These are phyloP conservation scores for Talaromyces islandicus DNA, from an alignment of 2,329 filamentous ascomycete species.

Conservation along the genomic window DNA sequence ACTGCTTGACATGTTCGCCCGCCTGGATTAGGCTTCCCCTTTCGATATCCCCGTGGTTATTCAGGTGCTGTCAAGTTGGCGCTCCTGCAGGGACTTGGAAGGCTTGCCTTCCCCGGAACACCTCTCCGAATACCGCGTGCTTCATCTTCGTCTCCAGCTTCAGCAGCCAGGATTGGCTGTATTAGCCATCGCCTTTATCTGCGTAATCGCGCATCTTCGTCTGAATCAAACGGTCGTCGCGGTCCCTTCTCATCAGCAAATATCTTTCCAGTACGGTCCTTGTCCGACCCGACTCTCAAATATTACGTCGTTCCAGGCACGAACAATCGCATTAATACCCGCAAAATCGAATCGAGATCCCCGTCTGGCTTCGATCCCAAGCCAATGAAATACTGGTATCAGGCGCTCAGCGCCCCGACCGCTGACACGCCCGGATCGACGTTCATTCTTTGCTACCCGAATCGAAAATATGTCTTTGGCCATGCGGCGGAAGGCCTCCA, in stretches of 20 bases:
- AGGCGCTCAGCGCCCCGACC: constrained; percentile 76
- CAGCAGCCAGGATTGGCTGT: background rate
- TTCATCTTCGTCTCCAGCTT: background rate
- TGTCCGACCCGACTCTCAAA: background rate
- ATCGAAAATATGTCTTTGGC: constrained; percentile 79
- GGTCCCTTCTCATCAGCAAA: background rate
- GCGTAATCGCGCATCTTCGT: background rate
- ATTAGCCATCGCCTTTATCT: background rate
- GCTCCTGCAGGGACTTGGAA: constrained; percentile 25
- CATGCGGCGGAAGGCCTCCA: constrained; percentile 79
- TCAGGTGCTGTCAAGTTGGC: constrained; percentile 28
- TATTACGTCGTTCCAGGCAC: background rate
- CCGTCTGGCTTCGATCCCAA: constrained; percentile 6
- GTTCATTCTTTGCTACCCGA: constrained; percentile 72
- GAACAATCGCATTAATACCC: background rate
- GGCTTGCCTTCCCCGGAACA: constrained; percentile 21
- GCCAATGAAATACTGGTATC: constrained; percentile 66
- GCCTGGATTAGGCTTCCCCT: background rate
- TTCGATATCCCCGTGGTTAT: background rate
- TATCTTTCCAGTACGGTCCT: background rate
- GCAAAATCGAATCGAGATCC: background rate
- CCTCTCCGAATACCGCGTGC: constrained; percentile 1
- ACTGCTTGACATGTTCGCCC: background rate
- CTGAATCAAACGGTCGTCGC: background rate
- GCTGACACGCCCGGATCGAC: constrained; percentile 79